Evolutionary conservation across 495 filamentous ascomycete genomes (phyloP).

Genomic region (Trichoderma asperelloides): DNA sequence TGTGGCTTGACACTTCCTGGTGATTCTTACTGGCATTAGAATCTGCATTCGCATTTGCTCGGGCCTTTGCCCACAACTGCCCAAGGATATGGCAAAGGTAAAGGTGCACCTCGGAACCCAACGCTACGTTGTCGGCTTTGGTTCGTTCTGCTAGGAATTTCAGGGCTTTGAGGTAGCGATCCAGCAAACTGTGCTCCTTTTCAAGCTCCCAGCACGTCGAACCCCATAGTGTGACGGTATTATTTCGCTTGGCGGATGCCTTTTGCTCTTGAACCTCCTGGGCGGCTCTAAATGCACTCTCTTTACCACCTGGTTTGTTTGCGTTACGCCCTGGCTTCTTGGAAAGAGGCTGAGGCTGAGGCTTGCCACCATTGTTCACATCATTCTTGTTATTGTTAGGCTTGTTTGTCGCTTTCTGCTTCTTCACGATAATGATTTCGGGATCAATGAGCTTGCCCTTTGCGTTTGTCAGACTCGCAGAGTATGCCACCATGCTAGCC

Average conservation of each 20-base stretch:
- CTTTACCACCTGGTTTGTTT: conserved; percentile 9
- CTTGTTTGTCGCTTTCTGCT: conserved; percentile 1
- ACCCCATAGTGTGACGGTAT: conserved; percentile 17
- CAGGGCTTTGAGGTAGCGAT: conserved; percentile 36
- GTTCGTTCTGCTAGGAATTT: conserved; percentile 28
- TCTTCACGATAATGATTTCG: conserved; percentile 44
- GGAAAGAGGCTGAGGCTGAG: neutral
- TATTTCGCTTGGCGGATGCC: conserved; percentile 21
- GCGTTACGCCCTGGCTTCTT: neutral
- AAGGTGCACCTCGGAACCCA: conserved; percentile 36
- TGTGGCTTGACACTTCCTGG: neutral
- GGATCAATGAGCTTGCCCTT: conserved; percentile 54
- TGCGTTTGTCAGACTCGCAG: conserved; percentile 59
- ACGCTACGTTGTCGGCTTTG: conserved; percentile 18
- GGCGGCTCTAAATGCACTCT: neutral
- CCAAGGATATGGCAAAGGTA: conserved; percentile 38
- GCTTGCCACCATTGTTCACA: conserved; percentile 14
- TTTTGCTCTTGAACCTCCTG: conserved; percentile 8
- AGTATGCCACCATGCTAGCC: conserved; percentile 57
- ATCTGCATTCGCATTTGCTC: neutral
- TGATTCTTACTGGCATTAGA: neutral
- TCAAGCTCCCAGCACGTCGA: conserved; percentile 19
- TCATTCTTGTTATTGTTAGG: conserved; percentile 13
- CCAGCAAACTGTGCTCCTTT: conserved; percentile 21
- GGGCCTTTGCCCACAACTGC: conserved; percentile 12